These are phyloP conservation scores for Yamadazyma sp. DNA, from an alignment of 1,139 yeast genomes.

Conservation along the genomic window DNA sequence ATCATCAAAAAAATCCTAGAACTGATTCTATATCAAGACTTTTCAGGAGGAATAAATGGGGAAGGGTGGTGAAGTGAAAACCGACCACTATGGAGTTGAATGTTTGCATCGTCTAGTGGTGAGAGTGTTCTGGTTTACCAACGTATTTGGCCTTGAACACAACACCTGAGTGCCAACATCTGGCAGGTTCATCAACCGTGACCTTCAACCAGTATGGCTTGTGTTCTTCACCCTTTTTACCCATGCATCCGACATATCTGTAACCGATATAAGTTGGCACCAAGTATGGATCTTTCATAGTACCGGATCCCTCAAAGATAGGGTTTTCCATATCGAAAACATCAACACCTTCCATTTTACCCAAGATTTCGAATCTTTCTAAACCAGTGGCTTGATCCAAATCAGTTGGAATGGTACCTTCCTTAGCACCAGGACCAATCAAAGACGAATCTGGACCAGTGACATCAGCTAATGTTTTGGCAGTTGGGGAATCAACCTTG, in stretches of 20 bases:
- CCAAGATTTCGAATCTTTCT: slow-evolving; percentile 93
- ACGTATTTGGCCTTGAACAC: slow-evolving; percentile 87
- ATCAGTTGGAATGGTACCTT: slow-evolving; percentile 87
- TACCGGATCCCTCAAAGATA: slow-evolving; percentile 85
- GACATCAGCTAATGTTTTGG: slow-evolving; percentile 71
- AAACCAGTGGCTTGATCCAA: slow-evolving; percentile 97
- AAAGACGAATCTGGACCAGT: slow-evolving; percentile 71
- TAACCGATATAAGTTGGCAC: slow-evolving; percentile 89
- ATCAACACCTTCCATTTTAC: slow-evolving; percentile 94
- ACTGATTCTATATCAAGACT: slow-evolving; percentile 2
- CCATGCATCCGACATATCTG: slow-evolving; percentile 98
- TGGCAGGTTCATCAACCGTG: slow-evolving; percentile 75
- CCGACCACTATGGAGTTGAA: neutral
- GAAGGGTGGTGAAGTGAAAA: neutral
- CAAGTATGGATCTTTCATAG: slow-evolving; percentile 80
- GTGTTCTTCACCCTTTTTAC: slow-evolving; percentile 88
- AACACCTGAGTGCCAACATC: slow-evolving; percentile 99
- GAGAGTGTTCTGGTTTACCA: slow-evolving; percentile 73
- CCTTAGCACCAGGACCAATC: slow-evolving; percentile 86
- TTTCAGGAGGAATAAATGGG: slow-evolving; percentile 1
- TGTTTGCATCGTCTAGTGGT: slow-evolving; percentile 30
- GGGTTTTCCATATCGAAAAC: slow-evolving; percentile 90
- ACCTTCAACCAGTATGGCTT: slow-evolving; percentile 93
- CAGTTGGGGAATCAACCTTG: slow-evolving; percentile 53
- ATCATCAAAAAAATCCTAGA: slow-evolving; percentile 5